Conservation (phyloP, 2,329 filamentous ascomycete species). For the Didymella sp. region DNA sequence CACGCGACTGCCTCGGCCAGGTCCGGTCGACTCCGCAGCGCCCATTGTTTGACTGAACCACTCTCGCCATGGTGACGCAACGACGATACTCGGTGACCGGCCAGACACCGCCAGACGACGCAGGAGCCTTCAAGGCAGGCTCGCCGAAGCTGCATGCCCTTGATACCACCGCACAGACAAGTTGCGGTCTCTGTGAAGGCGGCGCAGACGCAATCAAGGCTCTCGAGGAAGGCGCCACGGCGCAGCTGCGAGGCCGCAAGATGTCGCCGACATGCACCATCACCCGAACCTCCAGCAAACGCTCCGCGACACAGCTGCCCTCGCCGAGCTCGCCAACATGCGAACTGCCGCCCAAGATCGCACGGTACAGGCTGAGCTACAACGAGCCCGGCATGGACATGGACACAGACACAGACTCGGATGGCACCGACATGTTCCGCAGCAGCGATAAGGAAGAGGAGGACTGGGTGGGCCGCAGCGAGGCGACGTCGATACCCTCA, state of each 20-base stretch:
- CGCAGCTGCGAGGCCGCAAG: slow-evolving; percentile 37
- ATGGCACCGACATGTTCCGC: slow-evolving; percentile 26
- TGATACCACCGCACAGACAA: slow-evolving; percentile 44
- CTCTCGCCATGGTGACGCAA: slow-evolving; percentile 38
- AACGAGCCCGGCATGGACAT: slow-evolving; percentile 25
- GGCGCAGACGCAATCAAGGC: slow-evolving; percentile 22
- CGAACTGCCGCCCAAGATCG: slow-evolving; percentile 47
- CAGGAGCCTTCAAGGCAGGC: slow-evolving; percentile 41
- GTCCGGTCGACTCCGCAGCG: slow-evolving; percentile 4
- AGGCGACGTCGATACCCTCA: slow-evolving; percentile 30
- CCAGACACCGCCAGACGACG: slow-evolving; percentile 46
- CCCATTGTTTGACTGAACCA: slow-evolving; percentile 6
- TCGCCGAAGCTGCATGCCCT: slow-evolving; percentile 48
- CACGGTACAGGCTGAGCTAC: slow-evolving; percentile 34
- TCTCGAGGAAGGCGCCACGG: slow-evolving; percentile 24
- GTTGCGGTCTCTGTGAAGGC: slow-evolving; percentile 42
- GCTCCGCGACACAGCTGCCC: slow-evolving; percentile 47
- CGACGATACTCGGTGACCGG: slow-evolving; percentile 49
- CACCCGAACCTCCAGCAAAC: slow-evolving; percentile 45
- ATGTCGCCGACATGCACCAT: slow-evolving; percentile 33
- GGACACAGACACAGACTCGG: slow-evolving; percentile 34
- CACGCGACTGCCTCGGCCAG: slow-evolving; percentile 12
- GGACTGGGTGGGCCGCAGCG: slow-evolving; percentile 24
- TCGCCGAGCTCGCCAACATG: slow-evolving; percentile 46
- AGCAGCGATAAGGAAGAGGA: slow-evolving; percentile 30